Evolutionary conservation across 805 yeast genomes (phyloP).

Genomic region (Yarrowia keelungensis): DNA sequence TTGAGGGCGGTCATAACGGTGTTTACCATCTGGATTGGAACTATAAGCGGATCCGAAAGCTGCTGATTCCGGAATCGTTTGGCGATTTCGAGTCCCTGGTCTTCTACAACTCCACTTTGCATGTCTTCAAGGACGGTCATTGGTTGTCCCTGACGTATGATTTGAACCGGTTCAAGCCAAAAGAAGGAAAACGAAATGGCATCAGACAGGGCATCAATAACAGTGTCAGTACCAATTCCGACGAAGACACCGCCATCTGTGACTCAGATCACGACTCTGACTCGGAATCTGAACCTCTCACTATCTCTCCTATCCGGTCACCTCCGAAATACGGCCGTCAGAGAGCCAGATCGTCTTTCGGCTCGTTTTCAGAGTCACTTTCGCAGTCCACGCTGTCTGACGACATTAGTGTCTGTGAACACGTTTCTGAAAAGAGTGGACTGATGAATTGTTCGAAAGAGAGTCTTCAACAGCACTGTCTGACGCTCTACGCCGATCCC

Average conservation of each 20-base stretch:
- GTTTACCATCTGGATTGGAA: conserved; percentile 35
- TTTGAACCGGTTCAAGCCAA: conserved; percentile 10
- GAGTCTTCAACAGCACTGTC: conserved; percentile 7
- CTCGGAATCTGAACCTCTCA: background rate
- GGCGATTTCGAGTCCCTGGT: conserved; percentile 4
- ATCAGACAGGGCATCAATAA: too few species aligned
- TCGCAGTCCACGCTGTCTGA: conserved; percentile 29
- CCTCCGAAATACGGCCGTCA: conserved; percentile 25
- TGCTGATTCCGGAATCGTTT: conserved; percentile 14
- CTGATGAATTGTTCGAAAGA: background rate
- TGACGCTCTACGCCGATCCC: conserved; percentile 11
- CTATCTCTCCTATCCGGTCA: conserved; percentile 7
- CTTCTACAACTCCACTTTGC: conserved; percentile 12
- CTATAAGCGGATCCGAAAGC: conserved; percentile 27
- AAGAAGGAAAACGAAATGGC: background rate
- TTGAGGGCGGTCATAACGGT: conserved; percentile 10
- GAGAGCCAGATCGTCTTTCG: conserved; percentile 29
- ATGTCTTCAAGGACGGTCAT: conserved; percentile 7
- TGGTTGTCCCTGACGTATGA: conserved; percentile 17
- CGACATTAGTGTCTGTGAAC: conserved; percentile 31
- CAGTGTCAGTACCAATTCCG: too few species aligned
- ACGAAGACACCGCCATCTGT: background rate
- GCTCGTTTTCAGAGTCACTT: conserved; percentile 17
- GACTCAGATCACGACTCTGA: conserved; percentile 20
- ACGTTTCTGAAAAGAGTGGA: conserved; percentile 3